These are phyloP conservation scores for Heliamphora pulchella DNA, from an alignment of 179 eudicot species.

Conservation along the genomic window DNA sequence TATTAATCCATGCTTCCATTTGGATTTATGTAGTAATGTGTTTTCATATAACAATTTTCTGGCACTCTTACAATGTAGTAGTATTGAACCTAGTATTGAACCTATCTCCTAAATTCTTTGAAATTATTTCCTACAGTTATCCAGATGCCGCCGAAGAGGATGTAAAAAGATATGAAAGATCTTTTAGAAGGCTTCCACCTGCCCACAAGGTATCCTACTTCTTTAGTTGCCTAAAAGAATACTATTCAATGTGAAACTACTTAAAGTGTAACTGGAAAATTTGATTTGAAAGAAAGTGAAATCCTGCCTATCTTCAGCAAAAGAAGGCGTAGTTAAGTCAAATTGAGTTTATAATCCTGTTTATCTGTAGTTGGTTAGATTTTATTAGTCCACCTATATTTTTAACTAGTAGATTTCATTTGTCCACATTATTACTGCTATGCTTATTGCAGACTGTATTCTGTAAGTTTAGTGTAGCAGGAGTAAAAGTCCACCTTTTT, in stretches of 20 bases:
- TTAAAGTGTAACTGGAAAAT: background rate
- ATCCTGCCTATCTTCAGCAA: background rate
- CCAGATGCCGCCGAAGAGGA: conserved; percentile 95
- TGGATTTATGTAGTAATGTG: background rate
- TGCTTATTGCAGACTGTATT: background rate
- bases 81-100: background rate
- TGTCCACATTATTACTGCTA: background rate
- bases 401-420: too few species aligned
- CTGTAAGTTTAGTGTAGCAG: too few species aligned
- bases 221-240: background rate
- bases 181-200: conserved; percentile 65
- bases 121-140: conserved; percentile 44
- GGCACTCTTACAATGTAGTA: background rate
- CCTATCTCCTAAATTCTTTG: too few species aligned
- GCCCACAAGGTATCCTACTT: conserved; percentile 65
- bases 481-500: too few species aligned
- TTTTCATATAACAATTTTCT: background rate
- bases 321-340: background rate
- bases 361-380: background rate
- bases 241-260: too few species aligned
- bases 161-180: conserved; percentile 62
- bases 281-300: background rate
- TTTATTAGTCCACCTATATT: too few species aligned
- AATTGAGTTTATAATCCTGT: background rate
- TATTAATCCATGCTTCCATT: background rate